Conservation (phyloP, 208 protist species). For the Wallacemonas sp. region DNA sequence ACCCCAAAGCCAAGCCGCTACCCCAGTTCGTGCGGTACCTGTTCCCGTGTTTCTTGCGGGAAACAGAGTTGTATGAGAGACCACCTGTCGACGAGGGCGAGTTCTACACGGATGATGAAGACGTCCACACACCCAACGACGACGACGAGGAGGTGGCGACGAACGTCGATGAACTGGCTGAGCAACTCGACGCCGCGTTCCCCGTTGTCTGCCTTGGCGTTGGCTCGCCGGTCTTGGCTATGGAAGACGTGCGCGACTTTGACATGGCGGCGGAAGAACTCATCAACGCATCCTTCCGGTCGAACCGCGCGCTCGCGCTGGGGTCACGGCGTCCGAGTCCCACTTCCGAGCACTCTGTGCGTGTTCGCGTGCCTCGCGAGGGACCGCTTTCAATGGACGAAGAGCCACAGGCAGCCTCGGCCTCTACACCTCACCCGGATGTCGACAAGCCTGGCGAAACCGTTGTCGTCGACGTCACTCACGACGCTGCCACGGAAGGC, state of each 20-base stretch:
- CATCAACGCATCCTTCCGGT: slow-evolving; percentile 1
- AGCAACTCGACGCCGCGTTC: not conserved
- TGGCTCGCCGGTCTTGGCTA: not conserved
- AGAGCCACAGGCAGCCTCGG: no score
- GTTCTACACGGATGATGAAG: slow-evolving; percentile 11
- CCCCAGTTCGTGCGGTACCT: slow-evolving; percentile 25
- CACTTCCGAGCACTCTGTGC: not conserved
- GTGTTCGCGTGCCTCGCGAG: not conserved
- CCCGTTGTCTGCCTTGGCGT: slow-evolving; percentile 5
- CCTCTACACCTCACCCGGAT: no score
- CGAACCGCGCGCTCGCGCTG: not conserved
- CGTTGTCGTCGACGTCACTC: slow-evolving; percentile 5
- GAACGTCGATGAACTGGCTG: not conserved
- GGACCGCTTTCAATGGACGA: not conserved
- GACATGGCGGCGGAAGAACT: slow-evolving; percentile 1
- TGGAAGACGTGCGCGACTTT: slow-evolving; percentile 5
- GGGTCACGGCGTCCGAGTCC: not conserved
- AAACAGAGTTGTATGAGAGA: slow-evolving; percentile 20
- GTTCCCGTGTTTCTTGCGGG: slow-evolving; percentile 23
- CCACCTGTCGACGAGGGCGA: slow-evolving; percentile 20
- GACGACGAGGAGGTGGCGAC: slow-evolving; percentile 2
- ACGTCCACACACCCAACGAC: not conserved
- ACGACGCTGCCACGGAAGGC: not conserved
- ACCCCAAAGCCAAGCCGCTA: slow-evolving; percentile 46
- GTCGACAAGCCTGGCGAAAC: not conserved